Conservation (phyloP, 2,329 filamentous ascomycete genomes). For the Dothiorella sarmentorum region DNA sequence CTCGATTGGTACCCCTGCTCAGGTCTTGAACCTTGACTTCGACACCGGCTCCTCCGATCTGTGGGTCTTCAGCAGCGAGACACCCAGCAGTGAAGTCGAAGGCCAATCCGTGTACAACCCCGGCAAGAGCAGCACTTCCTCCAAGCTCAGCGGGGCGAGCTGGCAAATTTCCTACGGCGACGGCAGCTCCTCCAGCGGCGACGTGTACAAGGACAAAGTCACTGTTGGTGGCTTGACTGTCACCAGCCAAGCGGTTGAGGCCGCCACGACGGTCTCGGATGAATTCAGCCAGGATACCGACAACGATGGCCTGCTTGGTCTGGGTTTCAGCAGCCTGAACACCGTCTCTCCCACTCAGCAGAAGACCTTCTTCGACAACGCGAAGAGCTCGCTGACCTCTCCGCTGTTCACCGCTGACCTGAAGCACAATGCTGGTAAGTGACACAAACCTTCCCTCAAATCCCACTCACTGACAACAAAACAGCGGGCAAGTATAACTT, state of each 20-base stretch:
- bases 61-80: conserved; percentile 36
- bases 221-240: conserved; percentile 59
- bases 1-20: conserved; percentile 49
- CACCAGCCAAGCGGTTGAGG: conserved; percentile 61
- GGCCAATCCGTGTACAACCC: conserved; percentile 60
- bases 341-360: conserved; percentile 50
- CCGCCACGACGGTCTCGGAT: conserved; percentile 56
- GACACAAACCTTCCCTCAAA: not conserved
- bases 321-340: conserved; percentile 60
- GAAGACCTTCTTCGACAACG: conserved; percentile 59
- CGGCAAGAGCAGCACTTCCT: conserved; percentile 41
- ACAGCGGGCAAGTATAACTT: conserved; percentile 52
- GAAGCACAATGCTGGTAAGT: conserved; percentile 45
- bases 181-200: conserved; percentile 60
- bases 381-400: conserved; percentile 48
- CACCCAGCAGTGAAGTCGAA: conserved; percentile 18
- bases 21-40: conserved; percentile 57
- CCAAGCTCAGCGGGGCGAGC: conserved; percentile 23
- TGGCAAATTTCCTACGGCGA: conserved; percentile 67
- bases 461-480: not conserved
- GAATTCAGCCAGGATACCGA: conserved; percentile 43
- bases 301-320: conserved; percentile 59
- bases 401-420: conserved; percentile 58
- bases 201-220: conserved; percentile 65
- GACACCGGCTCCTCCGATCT: conserved; percentile 69